phyloP scores from a whole-genome alignment of 441 rosid genomes.

The Aleurites moluccanus region DNA sequence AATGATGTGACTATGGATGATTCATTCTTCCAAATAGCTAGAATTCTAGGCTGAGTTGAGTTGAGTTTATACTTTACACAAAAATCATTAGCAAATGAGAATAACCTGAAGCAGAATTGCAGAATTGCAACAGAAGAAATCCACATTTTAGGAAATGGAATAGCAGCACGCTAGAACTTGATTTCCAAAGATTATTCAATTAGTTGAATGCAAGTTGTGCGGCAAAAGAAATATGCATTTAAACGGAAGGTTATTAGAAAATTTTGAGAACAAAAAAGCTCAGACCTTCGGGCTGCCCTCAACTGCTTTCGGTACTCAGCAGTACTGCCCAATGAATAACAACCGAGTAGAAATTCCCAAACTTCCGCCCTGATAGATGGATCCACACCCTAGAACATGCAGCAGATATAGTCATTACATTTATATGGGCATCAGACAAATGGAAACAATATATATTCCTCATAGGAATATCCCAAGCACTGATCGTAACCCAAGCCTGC shows the following conservation, averaged over 20 bases:
- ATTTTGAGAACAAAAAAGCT: slow-evolving; percentile 18
- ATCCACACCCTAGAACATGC: slow-evolving; percentile 70
- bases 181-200: slow-evolving; percentile 12
- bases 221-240: slow-evolving; percentile 15
- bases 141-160: neutral
- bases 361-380: slow-evolving; percentile 93
- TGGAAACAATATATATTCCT: neutral
- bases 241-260: slow-evolving; percentile 7
- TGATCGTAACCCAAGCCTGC: neutral
- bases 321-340: slow-evolving; percentile 81
- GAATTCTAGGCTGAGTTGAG: neutral
- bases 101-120: neutral
- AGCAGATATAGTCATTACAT: slow-evolving; percentile 30
- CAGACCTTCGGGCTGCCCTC: slow-evolving; percentile 78
- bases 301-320: slow-evolving; percentile 72
- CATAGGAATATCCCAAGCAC: neutral
- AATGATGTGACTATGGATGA: neutral
- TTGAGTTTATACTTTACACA: neutral
- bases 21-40: neutral
- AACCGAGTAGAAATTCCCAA: slow-evolving; percentile 99
- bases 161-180: slow-evolving; percentile 7
- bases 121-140: neutral
- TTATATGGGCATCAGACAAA: slow-evolving; percentile 8
- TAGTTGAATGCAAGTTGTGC: slow-evolving; percentile 19
- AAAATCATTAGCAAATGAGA: slow-evolving; percentile 6